Evolutionary conservation across 768 basidiomycete species (phyloP), one percentile per base, ranked within the genome.

Genomic region (Kwoniella pini): DNA sequence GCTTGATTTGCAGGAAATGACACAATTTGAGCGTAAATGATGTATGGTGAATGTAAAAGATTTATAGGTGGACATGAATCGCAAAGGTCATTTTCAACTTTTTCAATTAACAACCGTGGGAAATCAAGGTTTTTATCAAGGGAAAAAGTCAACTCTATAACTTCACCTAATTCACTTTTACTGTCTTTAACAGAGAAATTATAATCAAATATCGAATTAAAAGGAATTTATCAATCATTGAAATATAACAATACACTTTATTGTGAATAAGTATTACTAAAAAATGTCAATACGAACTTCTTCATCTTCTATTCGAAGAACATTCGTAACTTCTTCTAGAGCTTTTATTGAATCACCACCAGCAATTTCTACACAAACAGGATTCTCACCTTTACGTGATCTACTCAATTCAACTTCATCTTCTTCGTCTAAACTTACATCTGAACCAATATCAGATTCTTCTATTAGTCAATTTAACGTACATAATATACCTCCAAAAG

Each of bases 401-500:
- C 51, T 61, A 15, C 44, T 65, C n/a, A 27, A 44, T 17, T n/a
- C 53, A 4, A 36, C 57, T 15, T 46, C 51, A n/a, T 21, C 54
- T 30, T 42, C 55, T 11, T 58, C 55, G 21, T 49, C 56, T 27
- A 40, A 36, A 27, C 46, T 44, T 7, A 33, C 15, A 50, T 21
- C 57, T 45, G 19, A 50, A 38, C 22, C 63, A 9, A 15, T 39
- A n/a, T 10, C 62, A 33, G 11, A 28, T 9, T 13, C 17, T 11
- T 42, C 62, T 26, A 13, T n/a, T 17, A 53, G 73, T 28, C 75
- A 71, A 38, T 75, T 76, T 59, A 24, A 53, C 2, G 68, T 67
- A 0, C 49, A 59, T 17, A 44, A 67, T 15, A 21, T 77, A 13
- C 75, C 77, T 9, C 77, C 77, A 2, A 63, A 60, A 24, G 63